Percentiles rank a stretch among this genome's conserved stretches.
Evolutionary conservation across 106 monocot species (phyloP).

Genomic region (Triglochin maritima): DNA sequence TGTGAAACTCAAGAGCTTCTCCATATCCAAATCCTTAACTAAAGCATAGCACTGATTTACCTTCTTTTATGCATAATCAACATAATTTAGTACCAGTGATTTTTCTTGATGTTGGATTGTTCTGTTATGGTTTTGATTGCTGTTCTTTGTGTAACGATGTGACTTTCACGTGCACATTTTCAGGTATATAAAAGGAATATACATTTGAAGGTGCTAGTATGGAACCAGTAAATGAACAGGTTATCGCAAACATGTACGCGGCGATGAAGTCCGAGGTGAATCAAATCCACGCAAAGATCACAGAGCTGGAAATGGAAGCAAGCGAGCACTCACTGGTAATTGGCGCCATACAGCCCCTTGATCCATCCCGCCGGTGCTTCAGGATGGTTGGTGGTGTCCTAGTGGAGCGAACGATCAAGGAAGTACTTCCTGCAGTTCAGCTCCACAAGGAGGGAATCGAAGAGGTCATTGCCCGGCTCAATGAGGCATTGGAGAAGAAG

Average conservation of each 20-base stretch:
- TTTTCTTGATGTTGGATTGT: too few relatives aligned
- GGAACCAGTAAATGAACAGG: constrained; percentile 57
- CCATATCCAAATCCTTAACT: too few relatives aligned
- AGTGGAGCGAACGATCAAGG: constrained; percentile 78
- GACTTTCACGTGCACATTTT: too few relatives aligned
- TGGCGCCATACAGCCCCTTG: constrained; percentile 67
- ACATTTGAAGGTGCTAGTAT: constrained; percentile 8
- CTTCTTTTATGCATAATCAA: too few relatives aligned
- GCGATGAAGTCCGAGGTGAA: constrained; percentile 70
- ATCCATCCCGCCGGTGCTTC: constrained; percentile 75
- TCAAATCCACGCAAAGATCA: constrained; percentile 86
- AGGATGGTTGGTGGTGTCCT: constrained; percentile 89
- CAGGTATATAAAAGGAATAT: too few relatives aligned
- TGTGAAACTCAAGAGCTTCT: too few relatives aligned
- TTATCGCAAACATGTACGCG: constrained; percentile 51
- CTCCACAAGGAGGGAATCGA: constrained; percentile 86
- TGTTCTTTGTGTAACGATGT: too few relatives aligned
- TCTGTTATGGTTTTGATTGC: too few relatives aligned
- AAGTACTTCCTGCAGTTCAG: constrained; percentile 80
- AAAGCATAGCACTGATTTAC: too few relatives aligned
- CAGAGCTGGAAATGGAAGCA: constrained; percentile 89
- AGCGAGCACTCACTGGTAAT: constrained; percentile 87
- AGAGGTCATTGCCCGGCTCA: constrained; percentile 69
- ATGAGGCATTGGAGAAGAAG: constrained; percentile 86
- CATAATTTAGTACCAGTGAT: too few relatives aligned